phyloP scores from a whole-genome alignment of 1,284 basidiomycete species.

The Marasmius oreades region DNA sequence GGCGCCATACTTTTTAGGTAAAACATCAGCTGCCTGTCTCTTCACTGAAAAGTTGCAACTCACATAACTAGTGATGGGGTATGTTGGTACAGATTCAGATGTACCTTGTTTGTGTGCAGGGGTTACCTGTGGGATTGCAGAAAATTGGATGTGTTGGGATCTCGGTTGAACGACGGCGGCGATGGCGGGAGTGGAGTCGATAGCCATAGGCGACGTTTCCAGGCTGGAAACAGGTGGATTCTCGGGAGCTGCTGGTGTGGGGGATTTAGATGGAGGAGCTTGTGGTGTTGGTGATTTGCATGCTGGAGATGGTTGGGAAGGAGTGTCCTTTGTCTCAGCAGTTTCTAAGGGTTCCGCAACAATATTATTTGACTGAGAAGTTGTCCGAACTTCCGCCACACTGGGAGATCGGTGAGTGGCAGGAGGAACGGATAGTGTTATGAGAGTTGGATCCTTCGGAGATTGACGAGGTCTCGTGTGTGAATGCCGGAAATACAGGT shows the following conservation, averaged over 20 bases:
- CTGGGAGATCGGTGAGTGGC: not conserved
- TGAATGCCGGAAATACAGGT: conserved; percentile 57
- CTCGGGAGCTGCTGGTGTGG: not conserved
- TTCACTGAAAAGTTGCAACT: not conserved
- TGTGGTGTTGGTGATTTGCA: not conserved
- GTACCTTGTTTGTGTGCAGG: not conserved
- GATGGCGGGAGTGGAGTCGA: not conserved
- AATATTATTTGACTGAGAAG: no score
- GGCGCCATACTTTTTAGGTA: not conserved
- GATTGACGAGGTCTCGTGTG: conserved; percentile 20
- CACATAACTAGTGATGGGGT: not conserved
- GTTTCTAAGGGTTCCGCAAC: not conserved
- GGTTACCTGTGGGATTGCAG: not conserved
- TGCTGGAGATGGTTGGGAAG: not conserved
- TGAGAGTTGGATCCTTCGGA: not conserved
- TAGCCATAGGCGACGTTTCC: not conserved
- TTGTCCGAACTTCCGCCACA: not conserved
- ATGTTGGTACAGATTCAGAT: not conserved
- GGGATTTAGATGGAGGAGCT: not conserved
- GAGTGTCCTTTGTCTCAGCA: not conserved
- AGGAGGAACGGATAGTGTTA: not conserved
- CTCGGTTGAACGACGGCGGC: not conserved
- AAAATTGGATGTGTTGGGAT: not conserved
- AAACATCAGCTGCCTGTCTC: not conserved
- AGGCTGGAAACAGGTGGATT: not conserved